Conservation (phyloP, 495 filamentous ascomycete species). For the Hypomontagnella monticulosa region DNA sequence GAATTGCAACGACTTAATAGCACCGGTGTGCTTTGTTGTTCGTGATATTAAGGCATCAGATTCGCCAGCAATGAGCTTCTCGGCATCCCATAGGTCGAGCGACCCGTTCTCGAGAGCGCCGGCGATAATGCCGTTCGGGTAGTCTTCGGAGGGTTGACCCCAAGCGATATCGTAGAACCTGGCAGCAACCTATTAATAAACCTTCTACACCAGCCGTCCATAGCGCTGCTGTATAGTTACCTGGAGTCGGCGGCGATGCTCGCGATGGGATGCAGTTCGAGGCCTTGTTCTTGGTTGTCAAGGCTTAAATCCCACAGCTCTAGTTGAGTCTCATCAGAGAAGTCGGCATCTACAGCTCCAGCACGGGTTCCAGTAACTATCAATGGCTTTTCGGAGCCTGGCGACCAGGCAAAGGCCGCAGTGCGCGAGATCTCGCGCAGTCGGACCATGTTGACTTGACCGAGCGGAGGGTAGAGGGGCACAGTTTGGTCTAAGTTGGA, state of each 20-base stretch:
- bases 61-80: constrained; percentile 75
- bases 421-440: constrained; percentile 95
- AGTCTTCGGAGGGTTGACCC: constrained; percentile 79
- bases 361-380: constrained; percentile 95
- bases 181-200: constrained; percentile 26
- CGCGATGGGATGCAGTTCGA: constrained; percentile 85
- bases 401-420: constrained; percentile 96
- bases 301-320: constrained; percentile 95
- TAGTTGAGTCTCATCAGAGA: constrained; percentile 95
- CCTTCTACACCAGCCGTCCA: constrained; percentile 9
- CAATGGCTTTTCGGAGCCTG: constrained; percentile 75
- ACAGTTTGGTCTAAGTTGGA: constrained; percentile 5
- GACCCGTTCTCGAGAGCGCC: constrained; percentile 96
- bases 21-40: constrained; percentile 90
- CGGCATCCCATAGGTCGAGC: constrained; percentile 94
- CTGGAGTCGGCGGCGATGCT: constrained; percentile 89
- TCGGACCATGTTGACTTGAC: constrained; percentile 79
- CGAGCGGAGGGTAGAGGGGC: constrained; percentile 15
- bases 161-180: constrained; percentile 99
- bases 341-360: constrained; percentile 94
- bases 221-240: constrained; percentile 56
- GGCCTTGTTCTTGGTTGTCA: constrained; percentile 73
- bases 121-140: constrained; percentile 86
- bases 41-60: constrained; percentile 84
- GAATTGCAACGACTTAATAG: constrained; percentile 96